Evolutionary conservation across 2,329 filamentous ascomycete species (phyloP), one percentile per base, ranked within the genome.

Genomic region (Coniochaeta sp.): DNA sequence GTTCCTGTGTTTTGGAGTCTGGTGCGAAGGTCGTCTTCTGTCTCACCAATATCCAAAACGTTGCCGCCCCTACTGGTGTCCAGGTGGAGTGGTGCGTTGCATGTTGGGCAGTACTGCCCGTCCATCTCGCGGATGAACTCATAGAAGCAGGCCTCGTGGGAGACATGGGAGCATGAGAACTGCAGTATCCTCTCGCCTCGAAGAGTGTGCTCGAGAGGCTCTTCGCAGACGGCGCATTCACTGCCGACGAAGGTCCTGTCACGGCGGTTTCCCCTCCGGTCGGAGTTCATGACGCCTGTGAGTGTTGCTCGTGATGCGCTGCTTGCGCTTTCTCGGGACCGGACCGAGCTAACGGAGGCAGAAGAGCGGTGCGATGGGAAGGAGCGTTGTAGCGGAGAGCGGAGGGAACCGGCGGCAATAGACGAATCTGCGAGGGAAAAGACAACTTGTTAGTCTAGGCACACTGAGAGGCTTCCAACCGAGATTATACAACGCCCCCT

Each of bases 81-180:
- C 40, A 99, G 75, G 56, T 91, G 90, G 50, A 99, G 73, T 18
- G 94, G 91, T 57, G 91, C 88, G 74, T 96, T 87, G 70, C 94
- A 99, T 58, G 89, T 87, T 26, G 94, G 94, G 70, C 94, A 99
- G 63, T 90, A 91, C 63, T 97, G 91, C 50, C 89, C 89, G 60
- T 97, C 91, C 53, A 92, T 88, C 64, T 96, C 92, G 63, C 89
- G 88, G 61, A 99, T 95, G 66, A 95, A 96, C 70, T 99, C 94
- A 72, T 97, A 97, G 67, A 99, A 97, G 71, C 94, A 99, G 31
- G 92, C 94, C 69, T 97, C 94, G 67, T 99, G 94, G 10, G 92
- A 91, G 54, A 99, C 92, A 70, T 99, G 94, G n/a, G 86, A 82
- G 70, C 94, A 99, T 6, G 91, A 95, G 63, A 99, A 94, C 67